These are phyloP conservation scores for Leccinum solheimii DNA, from an alignment of 1,284 basidiomycete species.

Conservation along the genomic window DNA sequence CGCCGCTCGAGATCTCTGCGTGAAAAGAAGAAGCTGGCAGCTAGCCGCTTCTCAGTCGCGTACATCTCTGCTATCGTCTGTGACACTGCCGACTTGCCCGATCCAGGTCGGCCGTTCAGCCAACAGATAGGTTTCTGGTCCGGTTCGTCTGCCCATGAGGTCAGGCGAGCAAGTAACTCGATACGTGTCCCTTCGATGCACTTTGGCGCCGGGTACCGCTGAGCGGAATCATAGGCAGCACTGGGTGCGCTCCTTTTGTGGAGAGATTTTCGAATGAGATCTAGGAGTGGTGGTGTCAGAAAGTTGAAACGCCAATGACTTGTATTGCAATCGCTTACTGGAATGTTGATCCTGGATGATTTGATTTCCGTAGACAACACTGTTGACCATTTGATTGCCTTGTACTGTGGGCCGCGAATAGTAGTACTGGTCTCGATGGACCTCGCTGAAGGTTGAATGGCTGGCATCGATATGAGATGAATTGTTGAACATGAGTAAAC, in stretches of 20 bases:
- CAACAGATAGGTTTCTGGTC: constrained; percentile 18
- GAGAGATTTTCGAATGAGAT: constrained; percentile 7
- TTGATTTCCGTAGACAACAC: constrained; percentile 26
- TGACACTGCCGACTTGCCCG: constrained; percentile 26
- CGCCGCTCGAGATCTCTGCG: constrained; percentile 20
- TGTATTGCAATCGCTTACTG: constrained; percentile 7
- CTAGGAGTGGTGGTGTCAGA: background rate
- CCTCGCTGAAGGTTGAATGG: constrained; percentile 28
- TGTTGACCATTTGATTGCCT: constrained; percentile 21
- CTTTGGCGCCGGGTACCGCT: constrained; percentile 24
- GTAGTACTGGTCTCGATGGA: constrained; percentile 23
- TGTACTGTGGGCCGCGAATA: constrained; percentile 14
- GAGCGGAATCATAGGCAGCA: constrained; percentile 22
- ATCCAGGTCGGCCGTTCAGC: constrained; percentile 23
- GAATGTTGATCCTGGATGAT: constrained; percentile 12
- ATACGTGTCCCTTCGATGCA: constrained; percentile 26
- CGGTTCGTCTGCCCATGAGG: constrained; percentile 18
- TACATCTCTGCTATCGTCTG: constrained; percentile 24
- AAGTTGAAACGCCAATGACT: constrained; percentile 3
- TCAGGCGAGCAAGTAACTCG: constrained; percentile 19
- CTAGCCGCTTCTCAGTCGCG: constrained; percentile 12
- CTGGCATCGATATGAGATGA: constrained; percentile 25
- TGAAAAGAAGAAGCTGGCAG: constrained; percentile 27
- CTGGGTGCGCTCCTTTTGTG: constrained; percentile 12
- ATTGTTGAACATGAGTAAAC: constrained; percentile 25